phyloP scores from a whole-genome alignment of 441 rosid species.

The Adansonia gregorii region DNA sequence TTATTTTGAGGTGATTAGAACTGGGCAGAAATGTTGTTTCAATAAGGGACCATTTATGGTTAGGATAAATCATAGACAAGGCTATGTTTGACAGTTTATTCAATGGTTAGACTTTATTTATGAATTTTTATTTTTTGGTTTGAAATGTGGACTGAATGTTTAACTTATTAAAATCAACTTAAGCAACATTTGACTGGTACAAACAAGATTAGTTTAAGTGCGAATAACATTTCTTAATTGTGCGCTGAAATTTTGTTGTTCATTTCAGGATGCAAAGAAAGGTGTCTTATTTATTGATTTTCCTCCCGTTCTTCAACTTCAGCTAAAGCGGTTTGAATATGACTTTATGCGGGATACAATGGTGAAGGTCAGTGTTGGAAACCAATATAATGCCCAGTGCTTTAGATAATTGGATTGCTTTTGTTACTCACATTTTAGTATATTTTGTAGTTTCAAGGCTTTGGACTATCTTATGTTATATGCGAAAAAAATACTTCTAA shows the following conservation, averaged over 20 bases:
- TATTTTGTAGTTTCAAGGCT: neutral
- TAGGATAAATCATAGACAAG: neutral
- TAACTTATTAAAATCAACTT: neutral
- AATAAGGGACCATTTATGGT: neutral
- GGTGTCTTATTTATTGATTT: too few species aligned
- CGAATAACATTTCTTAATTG: neutral
- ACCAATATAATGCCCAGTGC: constrained; percentile 19
- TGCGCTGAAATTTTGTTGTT: constrained; percentile 1
- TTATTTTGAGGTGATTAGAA: neutral
- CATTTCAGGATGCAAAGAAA: constrained; percentile 61
- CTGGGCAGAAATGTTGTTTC: neutral
- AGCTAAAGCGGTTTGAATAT: constrained; percentile 91
- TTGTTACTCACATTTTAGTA: neutral
- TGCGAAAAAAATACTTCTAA: neutral
- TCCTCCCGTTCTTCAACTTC: constrained; percentile 88
- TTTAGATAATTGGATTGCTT: constrained; percentile 11
- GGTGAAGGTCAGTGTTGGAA: constrained; percentile 76
- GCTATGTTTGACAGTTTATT: too few species aligned
- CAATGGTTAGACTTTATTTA: neutral
- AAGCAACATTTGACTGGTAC: neutral
- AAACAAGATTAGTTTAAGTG: neutral
- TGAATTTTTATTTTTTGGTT: neutral
- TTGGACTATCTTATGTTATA: neutral
- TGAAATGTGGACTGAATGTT: constrained; percentile 7
- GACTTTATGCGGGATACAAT: constrained; percentile 85